Evolutionary conservation across 2,329 filamentous ascomycete genomes (phyloP), one percentile per base, ranked within the genome.

Genomic region (Lasiodiplodia sp.): DNA sequence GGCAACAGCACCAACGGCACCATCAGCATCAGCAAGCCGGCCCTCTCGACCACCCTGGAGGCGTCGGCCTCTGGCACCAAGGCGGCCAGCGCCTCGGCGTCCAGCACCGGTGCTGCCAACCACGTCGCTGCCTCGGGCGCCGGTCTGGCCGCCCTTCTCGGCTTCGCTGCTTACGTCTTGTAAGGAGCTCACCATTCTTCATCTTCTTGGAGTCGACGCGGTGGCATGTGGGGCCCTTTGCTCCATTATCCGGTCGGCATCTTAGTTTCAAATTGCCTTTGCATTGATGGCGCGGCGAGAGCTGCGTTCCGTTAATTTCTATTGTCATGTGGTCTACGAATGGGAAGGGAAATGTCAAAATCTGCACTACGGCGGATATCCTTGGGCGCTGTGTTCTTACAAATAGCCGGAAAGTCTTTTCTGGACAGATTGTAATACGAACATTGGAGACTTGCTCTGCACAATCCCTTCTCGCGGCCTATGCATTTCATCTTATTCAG

Each of bases 111-210:
- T 68, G 86, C 83, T 74, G 85, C 84, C 74, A 79, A 80, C 76
- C 82, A 84, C 70, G 79, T 79, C 68, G 79, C 76, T 56, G 82
- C 81, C 68, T 81, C 82, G 38, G 85, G 84, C 76, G 84, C 83
- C 69, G 84, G 83, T 74, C 79, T 88, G 71, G 82, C 84, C 69
- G 85, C 83, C 76, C 78, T 87, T 72, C 80, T 85, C 75, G 86
- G 83, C 79, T 79, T 85, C 71, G 83, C 77, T 65, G 76, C 75
- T 71, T 78, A 77, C 75, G 75, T 79, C 75, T 77, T 80, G 77
- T 80, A 79, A 78, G 72, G 72, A 47, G 65, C n/a, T 23, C 21
- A 16, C 44, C 44, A 51, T 73, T 37, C 14, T 52, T 52, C 12
- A n/a, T 64, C 60, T 63, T 63, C 58, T 53, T 21, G 18, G 37